These are phyloP conservation scores for Solanum microdontum DNA, from an alignment of 257 asterid species.

Conservation along the genomic window DNA sequence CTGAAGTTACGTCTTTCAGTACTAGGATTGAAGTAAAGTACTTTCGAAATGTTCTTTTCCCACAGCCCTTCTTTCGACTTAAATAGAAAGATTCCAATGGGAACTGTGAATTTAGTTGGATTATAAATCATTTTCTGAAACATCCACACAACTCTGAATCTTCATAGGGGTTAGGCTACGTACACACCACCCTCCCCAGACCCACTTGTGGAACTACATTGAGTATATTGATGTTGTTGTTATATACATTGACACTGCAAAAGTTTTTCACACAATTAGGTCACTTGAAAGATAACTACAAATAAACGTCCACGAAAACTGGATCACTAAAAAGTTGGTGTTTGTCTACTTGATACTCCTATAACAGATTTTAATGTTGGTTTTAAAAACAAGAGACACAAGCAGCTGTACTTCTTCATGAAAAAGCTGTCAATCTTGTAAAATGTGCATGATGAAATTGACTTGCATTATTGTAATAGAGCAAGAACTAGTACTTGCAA, in stretches of 20 bases:
- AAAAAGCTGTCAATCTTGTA: constrained; percentile 9
- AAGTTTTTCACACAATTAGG: not conserved
- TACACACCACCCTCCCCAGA: not conserved
- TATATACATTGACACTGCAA: not conserved
- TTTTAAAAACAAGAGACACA: not conserved
- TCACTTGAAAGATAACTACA: not conserved
- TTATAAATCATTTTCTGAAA: not conserved
- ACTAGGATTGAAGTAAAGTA: not conserved
- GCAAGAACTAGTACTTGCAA: not conserved
- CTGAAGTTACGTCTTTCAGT: not conserved
- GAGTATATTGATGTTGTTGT: not conserved
- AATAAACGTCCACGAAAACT: not conserved
- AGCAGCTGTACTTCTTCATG: constrained; percentile 6
- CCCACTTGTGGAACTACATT: not conserved
- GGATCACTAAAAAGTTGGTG: not conserved
- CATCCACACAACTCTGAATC: not conserved
- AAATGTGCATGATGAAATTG: constrained; percentile 5
- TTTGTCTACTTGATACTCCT: not conserved
- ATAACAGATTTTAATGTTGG: not conserved
- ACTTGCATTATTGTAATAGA: not conserved
- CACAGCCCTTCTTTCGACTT: not conserved
- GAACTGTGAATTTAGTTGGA: not conserved
- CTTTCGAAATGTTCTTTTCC: not conserved
- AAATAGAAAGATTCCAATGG: not conserved
- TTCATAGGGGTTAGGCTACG: not conserved